A percentile compares a stretch with the other conserved stretches of the same genome.
Conservation (phyloP, 2,329 filamentous ascomycete genomes). For the Nemania diffusa region DNA sequence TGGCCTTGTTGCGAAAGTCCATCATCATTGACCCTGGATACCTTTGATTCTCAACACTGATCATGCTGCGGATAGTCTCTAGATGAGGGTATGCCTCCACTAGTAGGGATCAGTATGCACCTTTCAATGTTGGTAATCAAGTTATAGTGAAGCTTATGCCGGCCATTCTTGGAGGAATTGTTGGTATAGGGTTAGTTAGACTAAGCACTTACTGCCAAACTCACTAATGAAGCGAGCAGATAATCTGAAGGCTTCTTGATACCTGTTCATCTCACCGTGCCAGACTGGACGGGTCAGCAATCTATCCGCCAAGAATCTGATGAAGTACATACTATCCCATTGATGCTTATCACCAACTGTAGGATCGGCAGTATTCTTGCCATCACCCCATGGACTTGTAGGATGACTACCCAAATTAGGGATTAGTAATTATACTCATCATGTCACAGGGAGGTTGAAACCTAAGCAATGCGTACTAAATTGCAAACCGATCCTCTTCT, state of each 20-base stretch:
- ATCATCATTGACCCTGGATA: constrained; percentile 76
- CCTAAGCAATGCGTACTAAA: constrained; percentile 56
- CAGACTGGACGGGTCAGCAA: constrained; percentile 61
- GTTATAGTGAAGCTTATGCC: not conserved
- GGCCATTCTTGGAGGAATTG: not conserved
- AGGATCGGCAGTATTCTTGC: constrained; percentile 71
- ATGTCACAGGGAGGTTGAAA: not conserved
- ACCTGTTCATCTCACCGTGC: constrained; percentile 81
- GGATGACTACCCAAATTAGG: constrained; percentile 60
- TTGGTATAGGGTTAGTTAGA: not conserved
- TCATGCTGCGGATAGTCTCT: constrained; percentile 74
- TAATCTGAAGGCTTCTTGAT: constrained; percentile 77
- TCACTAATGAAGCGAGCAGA: constrained; percentile 82
- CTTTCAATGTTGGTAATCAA: not conserved
- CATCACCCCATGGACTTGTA: constrained; percentile 78
- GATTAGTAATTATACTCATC: not conserved
- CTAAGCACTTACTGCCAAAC: constrained; percentile 67
- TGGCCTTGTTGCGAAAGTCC: constrained; percentile 86
- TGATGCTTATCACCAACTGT: constrained; percentile 83
- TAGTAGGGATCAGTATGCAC: constrained; percentile 20
- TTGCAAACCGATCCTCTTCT: constrained; percentile 70
- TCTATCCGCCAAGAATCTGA: not conserved
- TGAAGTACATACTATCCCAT: constrained; percentile 69
- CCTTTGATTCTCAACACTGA: constrained; percentile 64
- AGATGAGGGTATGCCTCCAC: constrained; percentile 81